These are phyloP conservation scores for Auxenochlorella protothecoides DNA, from an alignment of 139 green algal genomes.

Conservation along the genomic window DNA sequence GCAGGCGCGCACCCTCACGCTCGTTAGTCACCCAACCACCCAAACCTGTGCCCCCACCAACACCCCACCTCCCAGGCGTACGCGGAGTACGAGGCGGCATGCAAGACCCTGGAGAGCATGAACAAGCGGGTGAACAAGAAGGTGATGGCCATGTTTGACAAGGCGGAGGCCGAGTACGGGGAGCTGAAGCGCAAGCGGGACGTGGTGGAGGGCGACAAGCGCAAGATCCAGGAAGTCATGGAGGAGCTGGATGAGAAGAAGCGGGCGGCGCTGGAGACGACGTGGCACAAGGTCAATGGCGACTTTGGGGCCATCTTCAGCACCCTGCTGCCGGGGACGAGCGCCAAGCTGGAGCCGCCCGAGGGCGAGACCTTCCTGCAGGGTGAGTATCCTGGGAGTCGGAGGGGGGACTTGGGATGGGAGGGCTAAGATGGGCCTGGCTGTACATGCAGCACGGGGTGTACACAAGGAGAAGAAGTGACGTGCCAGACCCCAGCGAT, in stretches of 20 bases:
- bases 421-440: too few relatives aligned
- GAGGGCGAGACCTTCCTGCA: constrained; percentile 72
- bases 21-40: too few relatives aligned
- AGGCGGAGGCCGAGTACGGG: constrained; percentile 75
- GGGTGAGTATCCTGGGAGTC: constrained; percentile 17
- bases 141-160: constrained; percentile 84
- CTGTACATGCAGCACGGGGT: too few relatives aligned
- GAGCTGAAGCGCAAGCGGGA: constrained; percentile 69
- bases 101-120: constrained; percentile 29
- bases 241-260: constrained; percentile 95
- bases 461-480: too few relatives aligned
- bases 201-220: constrained; percentile 65
- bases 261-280: constrained; percentile 65
- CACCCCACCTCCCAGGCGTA: constrained; percentile 8
- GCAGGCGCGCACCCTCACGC: not conserved
- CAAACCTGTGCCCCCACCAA: too few relatives aligned
- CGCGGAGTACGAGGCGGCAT: constrained; percentile 18
- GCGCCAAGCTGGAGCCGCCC: constrained; percentile 82
- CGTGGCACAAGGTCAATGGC: constrained; percentile 84
- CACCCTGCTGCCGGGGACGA: constrained; percentile 90
- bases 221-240: constrained; percentile 80
- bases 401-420: too few relatives aligned
- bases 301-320: constrained; percentile 95
- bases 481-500: too few relatives aligned
- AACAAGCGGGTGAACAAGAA: constrained; percentile 62